Evolutionary conservation across 257 asterid genomes (phyloP).

Genomic region (Datura wrightii): DNA sequence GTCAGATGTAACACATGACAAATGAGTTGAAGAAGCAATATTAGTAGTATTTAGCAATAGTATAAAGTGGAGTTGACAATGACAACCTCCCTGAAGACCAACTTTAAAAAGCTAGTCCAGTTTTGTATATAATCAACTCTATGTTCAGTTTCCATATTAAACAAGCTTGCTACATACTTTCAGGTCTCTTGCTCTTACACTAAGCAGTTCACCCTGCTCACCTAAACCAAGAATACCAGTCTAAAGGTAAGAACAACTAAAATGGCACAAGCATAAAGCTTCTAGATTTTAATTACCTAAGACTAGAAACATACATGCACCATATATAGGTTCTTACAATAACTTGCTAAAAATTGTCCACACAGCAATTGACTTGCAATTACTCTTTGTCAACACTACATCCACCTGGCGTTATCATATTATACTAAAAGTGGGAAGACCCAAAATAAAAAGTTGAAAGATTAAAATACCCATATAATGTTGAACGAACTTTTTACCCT

Average conservation of each 20-base stretch:
- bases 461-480: too few relatives aligned
- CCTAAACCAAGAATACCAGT: constrained; percentile 12
- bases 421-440: too few relatives aligned
- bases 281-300: not conserved
- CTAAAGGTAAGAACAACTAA: constrained; percentile 10
- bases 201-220: not conserved
- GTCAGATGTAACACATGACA: constrained; percentile 21
- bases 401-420: not conserved
- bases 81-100: not conserved
- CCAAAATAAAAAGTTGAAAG: too few relatives aligned
- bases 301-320: constrained; percentile 9
- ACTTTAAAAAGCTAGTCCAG: not conserved
- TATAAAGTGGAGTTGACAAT: not conserved
- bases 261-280: not conserved
- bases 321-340: not conserved
- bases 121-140: not conserved
- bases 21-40: constrained; percentile 23
- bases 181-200: constrained; percentile 12
- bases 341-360: not conserved
- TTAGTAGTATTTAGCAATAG: not conserved
- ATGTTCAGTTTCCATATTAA: not conserved
- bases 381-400: not conserved
- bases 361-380: not conserved
- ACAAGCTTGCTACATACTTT: constrained; percentile 13
- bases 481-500: too few relatives aligned